Evolutionary conservation across 176 grass and related monocot species (phyloP), one percentile per base, ranked within the genome.

Genomic region (Cenchrus purpureus): DNA sequence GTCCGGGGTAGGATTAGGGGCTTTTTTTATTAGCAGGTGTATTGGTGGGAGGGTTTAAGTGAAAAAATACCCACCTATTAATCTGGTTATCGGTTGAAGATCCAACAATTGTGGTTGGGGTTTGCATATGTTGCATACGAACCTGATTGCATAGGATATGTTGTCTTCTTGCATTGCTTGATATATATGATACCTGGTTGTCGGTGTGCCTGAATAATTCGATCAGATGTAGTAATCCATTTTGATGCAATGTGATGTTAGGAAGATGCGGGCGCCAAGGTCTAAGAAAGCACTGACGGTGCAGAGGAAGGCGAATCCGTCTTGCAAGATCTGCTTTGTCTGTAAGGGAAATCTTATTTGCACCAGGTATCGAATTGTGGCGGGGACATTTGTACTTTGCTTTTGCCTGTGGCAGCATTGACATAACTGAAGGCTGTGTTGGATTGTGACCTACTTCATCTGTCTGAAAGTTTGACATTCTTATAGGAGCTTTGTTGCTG

Each of bases 201-300:
- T 75, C 19, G 1, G 32, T 44, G 78, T 7, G 7, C 45, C 53
- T 71, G 83, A 76, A 50, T 65, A 76, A 50, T 65, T 66, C 59
- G n/a, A 14, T 32, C 54, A 65, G 12, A 83, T 40, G 1, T 29
- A 65, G 12, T 12, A 56, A 22, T 68, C 43, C 71, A 28, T 49
- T 10, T 8, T 71, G 77, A 69, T 45, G 52, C 77, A 29, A 71
- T 87, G 73, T 81, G n/a, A 22, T 79, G 16, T 14, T 85, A 96
- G 94, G 89, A 90, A 83, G 57, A 89, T 96, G 88, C 90, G 87
- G 64, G 60, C 74, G 8, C 81, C 84, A 20, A 89, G 78, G 82
- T 96, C 94, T 37, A 96, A 92, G 88, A 96, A 84, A 80, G 94
- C 94, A 58, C 45, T 83, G 79, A 79, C 54, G 42, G 81, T 96